phyloP scores from a whole-genome alignment of 1,139 yeast genomes.

The Arxiozyma slooffiae region DNA sequence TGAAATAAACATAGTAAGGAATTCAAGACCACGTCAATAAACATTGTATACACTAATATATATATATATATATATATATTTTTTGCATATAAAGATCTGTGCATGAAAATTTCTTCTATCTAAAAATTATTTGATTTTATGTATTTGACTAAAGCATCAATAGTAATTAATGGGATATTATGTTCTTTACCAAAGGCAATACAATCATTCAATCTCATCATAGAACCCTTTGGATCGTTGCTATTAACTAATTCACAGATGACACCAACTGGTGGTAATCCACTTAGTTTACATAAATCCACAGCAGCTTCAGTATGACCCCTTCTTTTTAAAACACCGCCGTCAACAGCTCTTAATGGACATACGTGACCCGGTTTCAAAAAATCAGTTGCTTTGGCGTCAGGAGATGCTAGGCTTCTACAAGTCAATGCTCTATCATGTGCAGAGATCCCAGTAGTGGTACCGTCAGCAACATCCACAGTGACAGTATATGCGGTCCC shows the following conservation, averaged over 20 bases:
- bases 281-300: conserved; percentile 72
- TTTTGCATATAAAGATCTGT: too few species aligned
- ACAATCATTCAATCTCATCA: conserved; percentile 93
- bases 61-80: too few species aligned
- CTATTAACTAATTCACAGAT: conserved; percentile 92
- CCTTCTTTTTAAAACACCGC: conserved; percentile 68
- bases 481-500: conserved; percentile 97
- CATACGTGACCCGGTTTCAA: conserved; percentile 89
- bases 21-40: neutral
- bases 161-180: conserved; percentile 65
- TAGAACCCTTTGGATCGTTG: conserved; percentile 83
- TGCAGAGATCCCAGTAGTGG: conserved; percentile 95
- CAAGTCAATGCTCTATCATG: conserved; percentile 87
- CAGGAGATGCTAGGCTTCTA: conserved; percentile 53
- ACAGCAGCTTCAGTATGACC: conserved; percentile 99
- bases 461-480: conserved; percentile 72
- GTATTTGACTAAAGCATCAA: conserved; percentile 62
- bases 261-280: conserved; percentile 81
- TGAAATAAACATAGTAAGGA: too few species aligned
- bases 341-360: conserved; percentile 85
- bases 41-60: neutral
- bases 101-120: neutral
- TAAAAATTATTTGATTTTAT: conserved; percentile 21
- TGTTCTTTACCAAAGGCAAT: conserved; percentile 53
- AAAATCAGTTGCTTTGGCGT: conserved; percentile 52